Evolutionary conservation across 768 basidiomycete species (phyloP), one percentile per base, ranked within the genome.

Genomic region (Mrakia gelida): DNA sequence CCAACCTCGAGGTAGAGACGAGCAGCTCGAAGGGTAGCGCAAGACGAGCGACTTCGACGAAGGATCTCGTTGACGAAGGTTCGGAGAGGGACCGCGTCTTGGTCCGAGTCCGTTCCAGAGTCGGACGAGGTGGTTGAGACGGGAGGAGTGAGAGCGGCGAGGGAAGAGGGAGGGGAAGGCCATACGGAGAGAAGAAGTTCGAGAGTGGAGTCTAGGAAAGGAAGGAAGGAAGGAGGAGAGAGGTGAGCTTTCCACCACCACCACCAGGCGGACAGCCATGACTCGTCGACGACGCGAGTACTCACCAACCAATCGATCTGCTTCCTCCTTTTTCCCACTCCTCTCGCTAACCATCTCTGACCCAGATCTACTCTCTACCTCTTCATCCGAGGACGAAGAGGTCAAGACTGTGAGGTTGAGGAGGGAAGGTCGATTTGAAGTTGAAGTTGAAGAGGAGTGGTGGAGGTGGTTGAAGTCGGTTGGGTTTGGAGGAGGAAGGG

Each of bases 21-120:
- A 11, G 94, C 94, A 0, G 93, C 92, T 83, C 95, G 93, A 11
- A 96, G 87, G 5, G 94, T 92, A 63, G 88, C 89, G 62, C 91
- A 92, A 7, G 92, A 92, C 0, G 93, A 95, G 68, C 92, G 89
- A 18, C 92, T 94, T 54, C 94, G 91, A 73, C 92, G 88, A 21
- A 96, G 87, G 11, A 95, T 92, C 84, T 96, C 93, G 82, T 93
- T 91, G 41, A 96, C 92, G 81, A 96, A 96, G 7, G 88, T 87
- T 80, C 88, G 90, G 80, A 93, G 88, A 11, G 91, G 90, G 54
- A 79, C 75, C 30, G 65, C 73, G 77, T 68, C 73, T 13, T 67
- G 43, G 6, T 30, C 72, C 21, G 77, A 52, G 38, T 45, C 70
- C 18, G 71, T 71, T 10, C 26, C 56, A 28, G 26, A 56, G 28